These are phyloP conservation scores for Arthroderma sp. DNA, from an alignment of 2,329 filamentous ascomycete species.

Conservation along the genomic window DNA sequence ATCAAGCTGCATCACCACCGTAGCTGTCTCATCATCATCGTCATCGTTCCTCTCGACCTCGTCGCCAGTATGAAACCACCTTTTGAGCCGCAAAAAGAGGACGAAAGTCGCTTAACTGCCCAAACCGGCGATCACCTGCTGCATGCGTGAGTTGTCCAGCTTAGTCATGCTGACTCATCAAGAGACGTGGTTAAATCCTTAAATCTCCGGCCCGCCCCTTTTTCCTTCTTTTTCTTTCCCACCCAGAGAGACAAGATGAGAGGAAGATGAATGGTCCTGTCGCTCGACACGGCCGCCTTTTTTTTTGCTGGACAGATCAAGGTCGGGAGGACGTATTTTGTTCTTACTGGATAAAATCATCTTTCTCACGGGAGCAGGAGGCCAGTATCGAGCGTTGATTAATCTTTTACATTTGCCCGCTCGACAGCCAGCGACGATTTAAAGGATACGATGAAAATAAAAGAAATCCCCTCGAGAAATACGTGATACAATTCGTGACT, in stretches of 20 bases:
- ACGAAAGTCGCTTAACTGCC: background rate
- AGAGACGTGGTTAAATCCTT: background rate
- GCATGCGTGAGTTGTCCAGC: background rate
- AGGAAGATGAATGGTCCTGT: no score
- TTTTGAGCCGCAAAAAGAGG: background rate
- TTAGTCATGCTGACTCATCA: background rate
- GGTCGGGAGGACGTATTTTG: no score
- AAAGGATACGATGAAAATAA: background rate
- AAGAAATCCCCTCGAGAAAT: background rate
- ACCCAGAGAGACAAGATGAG: no score
- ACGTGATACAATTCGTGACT: constrained; percentile 2
- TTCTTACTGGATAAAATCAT: background rate
- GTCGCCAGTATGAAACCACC: background rate
- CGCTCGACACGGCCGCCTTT: no score
- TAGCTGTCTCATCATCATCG: background rate
- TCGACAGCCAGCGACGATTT: background rate
- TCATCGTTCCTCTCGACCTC: background rate
- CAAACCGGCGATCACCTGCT: constrained; percentile 1
- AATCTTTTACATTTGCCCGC: background rate
- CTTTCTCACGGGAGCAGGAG: background rate
- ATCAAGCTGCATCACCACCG: background rate
- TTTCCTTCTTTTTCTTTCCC: background rate
- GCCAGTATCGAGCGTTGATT: background rate
- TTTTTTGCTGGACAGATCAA: no score
- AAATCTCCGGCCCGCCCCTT: background rate